phyloP scores from a whole-genome alignment of 2,329 filamentous ascomycete genomes.

The Aspergillus luchuensis region DNA sequence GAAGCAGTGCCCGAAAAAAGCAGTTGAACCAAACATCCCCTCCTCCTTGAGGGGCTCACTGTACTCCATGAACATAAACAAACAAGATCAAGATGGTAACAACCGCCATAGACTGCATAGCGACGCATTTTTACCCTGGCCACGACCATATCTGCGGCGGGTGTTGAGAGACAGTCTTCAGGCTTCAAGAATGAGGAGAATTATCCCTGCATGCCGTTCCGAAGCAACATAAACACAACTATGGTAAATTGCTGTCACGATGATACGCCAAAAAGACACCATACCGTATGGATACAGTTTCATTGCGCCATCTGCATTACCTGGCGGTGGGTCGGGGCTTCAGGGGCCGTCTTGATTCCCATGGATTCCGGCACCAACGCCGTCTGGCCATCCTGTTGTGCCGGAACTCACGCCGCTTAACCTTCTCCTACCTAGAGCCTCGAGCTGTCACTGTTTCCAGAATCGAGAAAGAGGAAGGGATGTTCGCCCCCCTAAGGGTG shows the following conservation, averaged over 20 bases:
- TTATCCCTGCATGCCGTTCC: conserved; percentile 9
- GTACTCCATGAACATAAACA: background rate
- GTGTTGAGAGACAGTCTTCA: conserved; percentile 3
- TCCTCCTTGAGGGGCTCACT: background rate
- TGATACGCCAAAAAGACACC: background rate
- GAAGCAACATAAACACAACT: conserved; percentile 1
- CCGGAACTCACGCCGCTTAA: conserved; percentile 2
- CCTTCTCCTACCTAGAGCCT: conserved; percentile 4
- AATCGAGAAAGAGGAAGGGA: background rate
- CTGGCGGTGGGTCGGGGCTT: conserved; percentile 4
- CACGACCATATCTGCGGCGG: conserved; percentile 1
- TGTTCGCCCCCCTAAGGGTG: background rate
- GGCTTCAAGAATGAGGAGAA: conserved; percentile 5
- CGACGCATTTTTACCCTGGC: conserved; percentile 10
- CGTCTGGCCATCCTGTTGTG: conserved; percentile 1
- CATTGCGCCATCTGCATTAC: background rate
- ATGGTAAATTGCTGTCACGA: background rate
- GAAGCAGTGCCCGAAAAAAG: background rate
- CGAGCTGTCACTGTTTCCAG: conserved; percentile 1
- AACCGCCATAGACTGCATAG: background rate
- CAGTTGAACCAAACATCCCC: background rate
- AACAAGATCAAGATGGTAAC: background rate
- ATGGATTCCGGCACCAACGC: conserved; percentile 6
- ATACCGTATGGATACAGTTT: background rate
- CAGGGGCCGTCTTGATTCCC: conserved; percentile 10